phyloP scores from a whole-genome alignment of 306 rosid genomes.

The Pachyrhizus erosus region DNA sequence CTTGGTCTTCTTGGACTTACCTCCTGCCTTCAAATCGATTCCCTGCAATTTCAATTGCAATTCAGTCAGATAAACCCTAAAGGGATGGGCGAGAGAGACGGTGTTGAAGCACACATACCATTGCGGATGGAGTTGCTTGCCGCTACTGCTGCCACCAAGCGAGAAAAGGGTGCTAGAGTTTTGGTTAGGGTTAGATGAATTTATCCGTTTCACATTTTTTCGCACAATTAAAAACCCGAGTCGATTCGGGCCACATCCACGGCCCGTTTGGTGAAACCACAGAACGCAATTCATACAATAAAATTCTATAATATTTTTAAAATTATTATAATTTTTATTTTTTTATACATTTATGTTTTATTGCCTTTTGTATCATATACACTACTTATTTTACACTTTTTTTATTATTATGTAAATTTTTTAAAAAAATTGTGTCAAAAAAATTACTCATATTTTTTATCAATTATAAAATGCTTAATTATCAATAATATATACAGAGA shows the following conservation, averaged over 20 bases:
- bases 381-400: too few relatives aligned
- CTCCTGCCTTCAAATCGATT: slow-evolving; percentile 85
- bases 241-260: not conserved
- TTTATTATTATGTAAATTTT: too few relatives aligned
- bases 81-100: not conserved
- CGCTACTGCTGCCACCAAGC: not conserved
- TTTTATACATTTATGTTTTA: too few relatives aligned
- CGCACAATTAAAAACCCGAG: not conserved
- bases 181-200: slow-evolving; percentile 18
- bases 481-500: too few relatives aligned
- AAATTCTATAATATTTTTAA: too few relatives aligned
- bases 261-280: not conserved
- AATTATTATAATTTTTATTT: too few relatives aligned
- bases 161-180: slow-evolving; percentile 48
- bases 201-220: slow-evolving; percentile 24
- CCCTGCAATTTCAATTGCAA: slow-evolving; percentile 65
- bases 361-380: too few relatives aligned
- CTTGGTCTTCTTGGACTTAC: slow-evolving; percentile 79
- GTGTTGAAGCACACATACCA: slow-evolving; percentile 44
- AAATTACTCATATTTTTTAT: too few relatives aligned
- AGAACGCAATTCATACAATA: too few relatives aligned
- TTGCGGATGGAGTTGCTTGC: slow-evolving; percentile 41
- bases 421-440: too few relatives aligned
- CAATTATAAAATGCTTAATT: too few relatives aligned
- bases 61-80: not conserved